Conservation (phyloP, 345 rosid species). For the Camelina laxa region DNA sequence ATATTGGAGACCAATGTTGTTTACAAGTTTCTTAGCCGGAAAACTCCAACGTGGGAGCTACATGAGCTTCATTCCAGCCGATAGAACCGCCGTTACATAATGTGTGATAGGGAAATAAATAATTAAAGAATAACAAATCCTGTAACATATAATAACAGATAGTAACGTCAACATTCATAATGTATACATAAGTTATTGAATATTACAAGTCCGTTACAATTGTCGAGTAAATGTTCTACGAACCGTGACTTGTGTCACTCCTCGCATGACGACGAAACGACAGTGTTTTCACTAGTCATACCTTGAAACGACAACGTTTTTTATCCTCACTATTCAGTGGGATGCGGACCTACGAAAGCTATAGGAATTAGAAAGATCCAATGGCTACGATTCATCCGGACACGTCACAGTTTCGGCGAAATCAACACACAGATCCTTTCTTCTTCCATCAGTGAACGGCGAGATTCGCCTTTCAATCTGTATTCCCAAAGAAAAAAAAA, state of each 20-base stretch:
- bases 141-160: not conserved
- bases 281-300: not conserved
- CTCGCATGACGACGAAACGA: conserved; percentile 3
- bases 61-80: conserved; percentile 32
- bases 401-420: conserved; percentile 43
- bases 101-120: not conserved
- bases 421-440: conserved; percentile 43
- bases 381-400: conserved; percentile 37
- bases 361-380: conserved; percentile 27
- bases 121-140: not conserved
- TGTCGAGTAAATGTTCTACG: not conserved
- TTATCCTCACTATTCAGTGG: not conserved
- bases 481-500: not conserved
- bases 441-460: conserved; percentile 37
- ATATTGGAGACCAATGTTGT: conserved; percentile 63
- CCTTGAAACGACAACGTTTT: not conserved
- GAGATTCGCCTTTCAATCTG: conserved; percentile 15
- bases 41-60: conserved; percentile 60
- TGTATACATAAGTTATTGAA: not conserved
- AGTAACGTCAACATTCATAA: not conserved
- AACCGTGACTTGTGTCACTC: not conserved
- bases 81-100: conserved; percentile 6
- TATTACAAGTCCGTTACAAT: not conserved
- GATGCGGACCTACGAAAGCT: conserved; percentile 12
- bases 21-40: conserved; percentile 59